Evolutionary conservation across 345 rosid species (phyloP).

Genomic region (Pugionium dolabratum): DNA sequence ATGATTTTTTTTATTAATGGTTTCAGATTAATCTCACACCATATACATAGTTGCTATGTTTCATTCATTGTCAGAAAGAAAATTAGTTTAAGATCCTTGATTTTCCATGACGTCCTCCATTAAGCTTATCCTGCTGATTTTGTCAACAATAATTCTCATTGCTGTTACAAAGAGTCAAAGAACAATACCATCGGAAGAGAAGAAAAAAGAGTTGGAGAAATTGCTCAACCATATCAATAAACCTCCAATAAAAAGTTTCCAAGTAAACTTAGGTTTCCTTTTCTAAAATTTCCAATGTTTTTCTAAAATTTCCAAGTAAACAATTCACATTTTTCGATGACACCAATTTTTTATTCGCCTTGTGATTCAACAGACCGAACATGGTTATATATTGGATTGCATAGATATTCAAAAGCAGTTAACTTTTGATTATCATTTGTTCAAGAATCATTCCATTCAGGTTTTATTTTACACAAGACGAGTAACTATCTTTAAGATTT

Average conservation of each 20-base stretch:
- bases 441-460: slow-evolving; percentile 36
- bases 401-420: slow-evolving; percentile 35
- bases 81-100: slow-evolving; percentile 1
- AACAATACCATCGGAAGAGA: slow-evolving; percentile 14
- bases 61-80: neutral
- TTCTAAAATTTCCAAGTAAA: no score
- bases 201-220: slow-evolving; percentile 4
- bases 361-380: slow-evolving; percentile 19
- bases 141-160: slow-evolving; percentile 16
- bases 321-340: neutral
- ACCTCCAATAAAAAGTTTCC: slow-evolving; percentile 32
- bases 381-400: slow-evolving; percentile 41
- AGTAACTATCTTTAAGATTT: neutral
- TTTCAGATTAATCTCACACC: neutral
- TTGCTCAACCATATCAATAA: slow-evolving; percentile 30
- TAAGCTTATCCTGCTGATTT: neutral
- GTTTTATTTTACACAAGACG: neutral
- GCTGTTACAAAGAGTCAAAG: slow-evolving; percentile 9
- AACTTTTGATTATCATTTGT: slow-evolving; percentile 34
- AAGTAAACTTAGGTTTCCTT: neutral
- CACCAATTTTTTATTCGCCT: neutral
- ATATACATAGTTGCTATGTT: neutral
- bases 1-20: neutral
- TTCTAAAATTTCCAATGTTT: neutral
- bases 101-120: neutral